These are phyloP conservation scores for Harrya chromipes DNA, from an alignment of 768 basidiomycete genomes.

Conservation along the genomic window DNA sequence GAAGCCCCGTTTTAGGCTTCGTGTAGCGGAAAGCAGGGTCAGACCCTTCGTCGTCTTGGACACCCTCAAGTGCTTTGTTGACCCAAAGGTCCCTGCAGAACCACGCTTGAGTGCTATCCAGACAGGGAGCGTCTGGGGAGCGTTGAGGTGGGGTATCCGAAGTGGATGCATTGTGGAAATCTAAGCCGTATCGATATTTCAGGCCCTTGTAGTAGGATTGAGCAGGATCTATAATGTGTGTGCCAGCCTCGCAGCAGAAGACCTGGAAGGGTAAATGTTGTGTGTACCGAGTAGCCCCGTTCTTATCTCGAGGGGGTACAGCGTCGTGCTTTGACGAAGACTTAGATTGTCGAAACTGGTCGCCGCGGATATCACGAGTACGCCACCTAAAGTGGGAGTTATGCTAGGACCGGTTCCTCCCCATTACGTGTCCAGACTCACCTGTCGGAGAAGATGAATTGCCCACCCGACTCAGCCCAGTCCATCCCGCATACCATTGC, in stretches of 20 bases:
- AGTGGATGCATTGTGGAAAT: slow-evolving; percentile 77
- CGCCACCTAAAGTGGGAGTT: slow-evolving; percentile 65
- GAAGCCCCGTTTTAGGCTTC: slow-evolving; percentile 19
- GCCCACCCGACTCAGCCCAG: slow-evolving; percentile 97
- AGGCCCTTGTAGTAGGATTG: slow-evolving; percentile 96
- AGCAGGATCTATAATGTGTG: slow-evolving; percentile 92
- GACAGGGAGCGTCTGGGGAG: slow-evolving; percentile 78
- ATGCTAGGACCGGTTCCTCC: background rate
- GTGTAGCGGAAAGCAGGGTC: slow-evolving; percentile 14
- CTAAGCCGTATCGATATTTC: slow-evolving; percentile 74
- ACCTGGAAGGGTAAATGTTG: slow-evolving; percentile 97
- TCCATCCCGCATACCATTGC: slow-evolving; percentile 99
- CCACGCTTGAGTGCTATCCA: slow-evolving; percentile 97
- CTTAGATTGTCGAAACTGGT: slow-evolving; percentile 96
- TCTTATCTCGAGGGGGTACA: slow-evolving; percentile 87
- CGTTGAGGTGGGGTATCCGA: slow-evolving; percentile 54
- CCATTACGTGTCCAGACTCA: slow-evolving; percentile 32
- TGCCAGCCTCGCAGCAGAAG: slow-evolving; percentile 98
- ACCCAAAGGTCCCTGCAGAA: slow-evolving; percentile 98
- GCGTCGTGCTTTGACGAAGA: slow-evolving; percentile 88
- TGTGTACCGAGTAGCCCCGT: slow-evolving; percentile 78
- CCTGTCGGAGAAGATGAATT: slow-evolving; percentile 98
- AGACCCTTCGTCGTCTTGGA: slow-evolving; percentile 47
- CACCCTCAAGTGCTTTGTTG: slow-evolving; percentile 75
- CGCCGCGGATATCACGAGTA: slow-evolving; percentile 96